Evolutionary conservation across 805 yeast genomes (phyloP).

Genomic region (Saccharomycopsis malanga): DNA sequence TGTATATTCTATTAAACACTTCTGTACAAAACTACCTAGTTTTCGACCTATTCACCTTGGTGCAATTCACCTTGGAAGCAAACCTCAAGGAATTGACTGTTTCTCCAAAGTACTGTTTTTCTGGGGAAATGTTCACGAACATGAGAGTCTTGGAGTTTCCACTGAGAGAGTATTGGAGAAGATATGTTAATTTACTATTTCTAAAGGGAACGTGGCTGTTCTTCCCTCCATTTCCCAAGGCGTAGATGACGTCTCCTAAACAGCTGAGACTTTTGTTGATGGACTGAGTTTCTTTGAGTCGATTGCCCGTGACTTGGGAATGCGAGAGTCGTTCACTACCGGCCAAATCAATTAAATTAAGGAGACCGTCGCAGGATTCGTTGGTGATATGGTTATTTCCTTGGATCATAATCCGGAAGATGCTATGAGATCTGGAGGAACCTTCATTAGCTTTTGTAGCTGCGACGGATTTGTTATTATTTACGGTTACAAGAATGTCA

Average conservation of each 20-base stretch:
- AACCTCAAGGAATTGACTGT: slow-evolving; percentile 80
- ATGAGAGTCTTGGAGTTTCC: slow-evolving; percentile 86
- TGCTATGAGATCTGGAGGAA: slow-evolving; percentile 88
- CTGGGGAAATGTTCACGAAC: slow-evolving; percentile 85
- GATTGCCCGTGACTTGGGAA: slow-evolving; percentile 72
- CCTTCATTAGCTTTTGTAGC: slow-evolving; percentile 73
- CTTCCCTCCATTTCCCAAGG: slow-evolving; percentile 49
- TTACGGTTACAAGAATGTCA: slow-evolving; percentile 46
- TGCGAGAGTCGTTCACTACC: slow-evolving; percentile 82
- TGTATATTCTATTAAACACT: too few relatives aligned
- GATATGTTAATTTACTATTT: slow-evolving; percentile 86
- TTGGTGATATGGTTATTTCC: slow-evolving; percentile 50
- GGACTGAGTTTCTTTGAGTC: slow-evolving; percentile 80
- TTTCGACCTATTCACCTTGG: slow-evolving; percentile 30
- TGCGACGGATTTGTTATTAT: slow-evolving; percentile 64
- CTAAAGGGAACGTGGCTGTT: slow-evolving; percentile 77
- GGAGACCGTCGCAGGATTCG: slow-evolving; percentile 44
- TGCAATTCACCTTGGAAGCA: slow-evolving; percentile 74
- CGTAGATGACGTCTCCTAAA: slow-evolving; percentile 81
- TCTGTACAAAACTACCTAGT: too few relatives aligned
- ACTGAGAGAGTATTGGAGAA: slow-evolving; percentile 74
- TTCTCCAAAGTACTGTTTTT: slow-evolving; percentile 55
- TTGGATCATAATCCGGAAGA: slow-evolving; percentile 55
- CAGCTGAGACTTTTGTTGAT: slow-evolving; percentile 85
- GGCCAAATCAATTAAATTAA: slow-evolving; percentile 85